These are phyloP conservation scores for Austroboletus sp. DNA, from an alignment of 1,284 basidiomycete genomes.

Conservation along the genomic window DNA sequence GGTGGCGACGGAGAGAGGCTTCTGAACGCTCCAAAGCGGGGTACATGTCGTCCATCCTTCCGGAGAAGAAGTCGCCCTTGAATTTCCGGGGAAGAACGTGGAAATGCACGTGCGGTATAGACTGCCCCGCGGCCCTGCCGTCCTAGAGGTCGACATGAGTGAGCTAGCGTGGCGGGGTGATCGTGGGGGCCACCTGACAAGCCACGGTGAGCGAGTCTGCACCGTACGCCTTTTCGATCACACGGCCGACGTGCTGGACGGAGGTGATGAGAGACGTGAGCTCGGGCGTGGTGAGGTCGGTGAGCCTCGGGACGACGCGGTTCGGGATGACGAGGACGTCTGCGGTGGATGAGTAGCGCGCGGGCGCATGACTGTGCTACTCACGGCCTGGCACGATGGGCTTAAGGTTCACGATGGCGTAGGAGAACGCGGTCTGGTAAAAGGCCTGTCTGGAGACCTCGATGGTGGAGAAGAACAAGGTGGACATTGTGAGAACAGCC, in stretches of 20 bases:
- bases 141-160: conserved; percentile 50
- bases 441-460: conserved; percentile 82
- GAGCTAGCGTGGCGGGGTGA: not conserved
- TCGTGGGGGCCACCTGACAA: conserved; percentile 52
- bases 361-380: conserved; percentile 28
- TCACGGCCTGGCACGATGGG: conserved; percentile 87
- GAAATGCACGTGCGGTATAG: conserved; percentile 85
- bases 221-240: conserved; percentile 64
- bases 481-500: conserved; percentile 18
- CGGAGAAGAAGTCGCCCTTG: conserved; percentile 60
- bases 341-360: conserved; percentile 29
- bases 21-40: conserved; percentile 69
- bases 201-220: conserved; percentile 76
- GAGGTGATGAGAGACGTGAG: conserved; percentile 71
- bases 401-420: conserved; percentile 87
- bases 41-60: conserved; percentile 72
- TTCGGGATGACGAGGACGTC: conserved; percentile 85
- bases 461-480: conserved; percentile 71
- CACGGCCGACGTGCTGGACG: conserved; percentile 64
- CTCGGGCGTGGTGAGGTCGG: conserved; percentile 67
- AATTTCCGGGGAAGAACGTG: conserved; percentile 77
- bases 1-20: conserved; percentile 39
- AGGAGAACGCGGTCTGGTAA: conserved; percentile 61
- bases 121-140: conserved; percentile 79
- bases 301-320: conserved; percentile 67